These are phyloP conservation scores for Biscutella laevigata DNA, from an alignment of 441 rosid species.

Conservation along the genomic window DNA sequence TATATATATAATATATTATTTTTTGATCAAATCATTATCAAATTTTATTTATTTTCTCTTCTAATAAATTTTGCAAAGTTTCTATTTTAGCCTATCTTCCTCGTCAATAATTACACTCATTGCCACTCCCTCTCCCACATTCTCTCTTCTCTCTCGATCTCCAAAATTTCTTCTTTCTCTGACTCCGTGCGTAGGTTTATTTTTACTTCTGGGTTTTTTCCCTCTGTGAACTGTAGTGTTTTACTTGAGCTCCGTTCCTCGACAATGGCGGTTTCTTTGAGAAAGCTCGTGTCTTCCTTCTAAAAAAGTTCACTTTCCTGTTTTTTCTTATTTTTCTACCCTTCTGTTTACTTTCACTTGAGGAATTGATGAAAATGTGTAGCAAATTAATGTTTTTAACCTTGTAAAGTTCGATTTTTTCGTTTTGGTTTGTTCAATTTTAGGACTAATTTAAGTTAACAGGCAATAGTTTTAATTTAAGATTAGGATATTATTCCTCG, in stretches of 20 bases:
- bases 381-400: background rate
- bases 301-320: constrained; percentile 14
- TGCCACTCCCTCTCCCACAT: constrained; percentile 31
- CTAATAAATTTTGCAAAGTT: constrained; percentile 2
- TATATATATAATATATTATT: too few relatives aligned
- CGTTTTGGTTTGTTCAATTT: constrained; percentile 27
- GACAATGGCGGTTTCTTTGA: constrained; percentile 28
- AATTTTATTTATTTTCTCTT: background rate
- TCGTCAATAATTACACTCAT: constrained; percentile 27
- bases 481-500: constrained; percentile 16
- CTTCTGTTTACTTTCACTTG: constrained; percentile 15
- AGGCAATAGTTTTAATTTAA: background rate
- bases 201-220: constrained; percentile 20
- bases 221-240: constrained; percentile 18
- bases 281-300: constrained; percentile 17
- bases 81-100: constrained; percentile 23
- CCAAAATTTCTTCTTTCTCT: constrained; percentile 12
- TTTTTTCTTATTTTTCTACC: background rate
- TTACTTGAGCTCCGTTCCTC: constrained; percentile 21
- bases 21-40: too few relatives aligned
- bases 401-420: constrained; percentile 27
- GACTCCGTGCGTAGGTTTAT: background rate
- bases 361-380: constrained; percentile 19
- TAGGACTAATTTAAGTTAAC: background rate
- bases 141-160: constrained; percentile 15